Evolutionary conservation across 176 grass and related monocot genomes (phyloP), one percentile per base, ranked within the genome.

Genomic region (Oryza glaberrima): DNA sequence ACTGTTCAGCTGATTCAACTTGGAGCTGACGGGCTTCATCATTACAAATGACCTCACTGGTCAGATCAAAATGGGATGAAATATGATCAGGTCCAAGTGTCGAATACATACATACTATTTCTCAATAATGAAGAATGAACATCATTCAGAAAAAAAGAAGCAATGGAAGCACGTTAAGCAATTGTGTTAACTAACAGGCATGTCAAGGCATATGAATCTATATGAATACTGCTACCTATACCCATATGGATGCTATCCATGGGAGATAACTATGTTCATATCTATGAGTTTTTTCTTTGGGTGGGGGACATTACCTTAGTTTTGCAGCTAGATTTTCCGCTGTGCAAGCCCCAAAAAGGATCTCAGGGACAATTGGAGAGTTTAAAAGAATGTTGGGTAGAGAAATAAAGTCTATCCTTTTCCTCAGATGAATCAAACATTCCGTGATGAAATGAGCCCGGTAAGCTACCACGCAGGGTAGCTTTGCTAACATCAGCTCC

Each of bases 341-440:
- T 56, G 91, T 95, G 56, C 93, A 98, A 52, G 84, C 28, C 19
- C 38, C 60, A 76, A 98, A 98, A 75, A 98, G 96, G 77, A 98
- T 77, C 90, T 95, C 96, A 30, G 96, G 96, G 67, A 98, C 78
- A 85, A 90, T 41, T 0, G 86, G 67, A 77, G 91, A 90, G 87
- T 89, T 89, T 77, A 98, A 90, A 74, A 98, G 89, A 85, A 95
- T 98, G 78, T 98, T 98, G 17, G 93, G 96, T 36, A 98, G 86
- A 81, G 91, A 94, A 82, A 98, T 98, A 83, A 83, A 95, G 9
- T 98, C 83, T 72, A 98, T 92, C 75, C 86, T 95, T 65, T 84
- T 95, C 67, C 85, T 98, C 77, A 90, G 43, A 36, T 83, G 75
- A 72, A 98, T 92, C n/a, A 98, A 83, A 58, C 83, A 95, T 84